Conservation (phyloP, 176 grass and related monocot genomes). For the Lolium perenne region DNA sequence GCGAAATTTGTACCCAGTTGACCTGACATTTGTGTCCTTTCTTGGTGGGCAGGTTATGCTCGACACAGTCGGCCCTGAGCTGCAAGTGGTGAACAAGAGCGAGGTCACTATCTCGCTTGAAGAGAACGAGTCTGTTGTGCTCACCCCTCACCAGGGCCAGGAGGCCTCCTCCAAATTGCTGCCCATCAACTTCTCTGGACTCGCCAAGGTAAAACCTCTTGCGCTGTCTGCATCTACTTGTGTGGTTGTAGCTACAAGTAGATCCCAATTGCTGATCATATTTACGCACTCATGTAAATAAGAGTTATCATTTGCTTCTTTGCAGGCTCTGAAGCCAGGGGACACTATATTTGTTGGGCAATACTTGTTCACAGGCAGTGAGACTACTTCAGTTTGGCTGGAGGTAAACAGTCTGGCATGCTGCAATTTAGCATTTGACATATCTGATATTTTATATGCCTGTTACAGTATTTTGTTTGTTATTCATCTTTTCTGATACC, state of each 20-base stretch:
- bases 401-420: constrained; percentile 54
- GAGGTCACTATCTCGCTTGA: constrained; percentile 86
- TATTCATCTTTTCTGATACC: constrained; percentile 10
- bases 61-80: constrained; percentile 90
- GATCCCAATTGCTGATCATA: neutral
- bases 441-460: neutral
- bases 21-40: neutral
- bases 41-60: constrained; percentile 75
- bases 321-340: constrained; percentile 83
- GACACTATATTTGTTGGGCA: constrained; percentile 97
- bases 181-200: constrained; percentile 90
- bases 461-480: neutral
- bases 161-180: constrained; percentile 76
- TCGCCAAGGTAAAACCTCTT: constrained; percentile 62
- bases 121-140: constrained; percentile 71
- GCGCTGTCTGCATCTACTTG: constrained; percentile 38
- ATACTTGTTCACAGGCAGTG: constrained; percentile 99
- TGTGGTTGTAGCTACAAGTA: neutral
- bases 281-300: neutral
- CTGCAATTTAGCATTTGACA: neutral
- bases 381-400: constrained; percentile 99
- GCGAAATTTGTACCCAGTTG: neutral
- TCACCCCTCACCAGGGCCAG: constrained; percentile 77
- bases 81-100: constrained; percentile 89
- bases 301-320: neutral